A percentile compares a stretch with the other conserved stretches of the same genome.
These are phyloP conservation scores for Tripterygium wilfordii DNA, from an alignment of 177 flowering plant species.

Conservation along the genomic window DNA sequence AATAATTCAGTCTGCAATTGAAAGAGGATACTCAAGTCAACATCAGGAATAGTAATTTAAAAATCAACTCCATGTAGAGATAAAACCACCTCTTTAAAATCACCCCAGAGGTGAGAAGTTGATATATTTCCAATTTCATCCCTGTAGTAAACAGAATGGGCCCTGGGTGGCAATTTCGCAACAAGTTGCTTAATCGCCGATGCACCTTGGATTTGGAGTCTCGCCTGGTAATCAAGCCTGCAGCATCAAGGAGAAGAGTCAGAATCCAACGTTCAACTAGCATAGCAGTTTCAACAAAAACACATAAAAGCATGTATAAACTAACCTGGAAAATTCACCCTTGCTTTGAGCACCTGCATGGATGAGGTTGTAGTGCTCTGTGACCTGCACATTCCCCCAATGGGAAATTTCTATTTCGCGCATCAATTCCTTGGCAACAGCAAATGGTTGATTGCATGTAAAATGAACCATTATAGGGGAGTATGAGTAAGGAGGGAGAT, in stretches of 20 bases:
- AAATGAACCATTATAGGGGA: conserved; percentile 66
- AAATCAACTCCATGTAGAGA: too few relatives aligned
- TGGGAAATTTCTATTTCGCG: conserved; percentile 94
- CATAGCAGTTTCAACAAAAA: background rate
- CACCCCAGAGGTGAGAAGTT: conserved; percentile 74
- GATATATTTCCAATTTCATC: conserved; percentile 97
- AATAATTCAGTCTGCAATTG: conserved; percentile 73
- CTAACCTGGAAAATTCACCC: conserved; percentile 93
- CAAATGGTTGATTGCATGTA: conserved; percentile 69
- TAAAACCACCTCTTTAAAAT: conserved; percentile 78
- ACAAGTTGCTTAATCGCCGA: conserved; percentile 68
- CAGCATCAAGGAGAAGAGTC: conserved; percentile 8
- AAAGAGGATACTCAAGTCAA: background rate
- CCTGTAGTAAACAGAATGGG: conserved; percentile 91
- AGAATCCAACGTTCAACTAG: conserved; percentile 2
- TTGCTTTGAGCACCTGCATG: conserved; percentile 83
- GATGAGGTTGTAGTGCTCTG: conserved; percentile 73
- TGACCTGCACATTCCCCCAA: conserved; percentile 92
- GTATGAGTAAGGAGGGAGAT: conserved; percentile 62
- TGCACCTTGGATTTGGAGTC: conserved; percentile 64
- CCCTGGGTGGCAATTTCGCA: conserved; percentile 87
- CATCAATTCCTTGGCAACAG: conserved; percentile 72
- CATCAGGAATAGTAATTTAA: too few relatives aligned
- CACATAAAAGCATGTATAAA: conserved; percentile 2
- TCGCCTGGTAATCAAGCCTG: conserved; percentile 88